Conservation (phyloP, 73 alveolate species). For the Symbiodinium natans region DNA sequence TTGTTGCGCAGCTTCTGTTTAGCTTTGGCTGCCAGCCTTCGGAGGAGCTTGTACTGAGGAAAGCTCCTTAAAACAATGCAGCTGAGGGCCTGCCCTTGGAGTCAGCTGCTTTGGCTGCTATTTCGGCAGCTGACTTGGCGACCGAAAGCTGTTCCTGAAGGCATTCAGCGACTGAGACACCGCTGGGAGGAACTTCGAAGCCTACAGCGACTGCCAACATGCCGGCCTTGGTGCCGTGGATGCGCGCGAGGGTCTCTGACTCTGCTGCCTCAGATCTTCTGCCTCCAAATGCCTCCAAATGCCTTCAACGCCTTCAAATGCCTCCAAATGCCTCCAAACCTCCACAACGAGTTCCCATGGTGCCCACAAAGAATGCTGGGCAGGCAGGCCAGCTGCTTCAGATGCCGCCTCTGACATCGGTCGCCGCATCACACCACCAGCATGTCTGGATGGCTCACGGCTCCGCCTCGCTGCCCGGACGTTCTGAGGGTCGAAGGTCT, state of each 20-base stretch:
- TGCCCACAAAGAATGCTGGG: background rate
- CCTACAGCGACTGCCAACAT: background rate
- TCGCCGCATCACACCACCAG: background rate
- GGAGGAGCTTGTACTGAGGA: background rate
- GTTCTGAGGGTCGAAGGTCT: conserved; percentile 52
- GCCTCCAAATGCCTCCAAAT: background rate
- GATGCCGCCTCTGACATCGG: conserved; percentile 39
- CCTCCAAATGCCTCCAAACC: background rate
- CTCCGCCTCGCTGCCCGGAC: conserved; percentile 63
- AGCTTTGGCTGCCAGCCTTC: conserved; percentile 40
- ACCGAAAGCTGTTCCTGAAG: conserved; percentile 16
- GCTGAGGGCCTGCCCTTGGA: background rate
- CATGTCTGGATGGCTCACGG: background rate
- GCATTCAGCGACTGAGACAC: background rate
- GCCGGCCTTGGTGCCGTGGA: conserved; percentile 78
- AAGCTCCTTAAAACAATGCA: background rate
- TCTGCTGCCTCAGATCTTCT: conserved; percentile 44
- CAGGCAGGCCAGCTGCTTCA: conserved; percentile 38
- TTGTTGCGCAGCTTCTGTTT: background rate
- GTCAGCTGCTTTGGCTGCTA: conserved; percentile 42
- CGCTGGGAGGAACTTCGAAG: no score
- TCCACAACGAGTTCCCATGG: background rate
- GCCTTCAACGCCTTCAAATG: background rate
- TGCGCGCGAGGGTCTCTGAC: conserved; percentile 77
- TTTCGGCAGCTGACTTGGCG: conserved; percentile 41